These are phyloP conservation scores for Ustilago vetiveriae DNA, from an alignment of 1,284 basidiomycete genomes.

Conservation along the genomic window DNA sequence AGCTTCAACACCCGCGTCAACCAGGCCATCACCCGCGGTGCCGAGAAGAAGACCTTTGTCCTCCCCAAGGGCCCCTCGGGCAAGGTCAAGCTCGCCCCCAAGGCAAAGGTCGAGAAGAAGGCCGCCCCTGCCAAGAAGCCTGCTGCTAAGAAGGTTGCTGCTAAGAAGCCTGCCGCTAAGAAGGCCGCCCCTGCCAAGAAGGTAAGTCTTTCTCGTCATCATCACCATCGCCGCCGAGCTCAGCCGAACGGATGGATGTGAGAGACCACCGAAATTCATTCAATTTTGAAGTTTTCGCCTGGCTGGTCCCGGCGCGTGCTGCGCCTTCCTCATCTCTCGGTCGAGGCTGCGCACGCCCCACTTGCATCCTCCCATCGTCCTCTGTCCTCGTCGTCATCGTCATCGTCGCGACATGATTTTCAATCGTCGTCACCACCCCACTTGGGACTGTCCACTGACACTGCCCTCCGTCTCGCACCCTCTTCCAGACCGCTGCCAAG, in stretches of 20 bases:
- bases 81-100: conserved; percentile 80
- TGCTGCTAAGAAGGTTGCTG: conserved; percentile 70
- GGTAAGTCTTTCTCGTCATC: conserved; percentile 28
- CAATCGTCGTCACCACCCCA: too few species aligned
- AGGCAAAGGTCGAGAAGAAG: conserved; percentile 70
- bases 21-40: conserved; percentile 81
- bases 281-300: conserved; percentile 16
- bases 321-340: conserved; percentile 2
- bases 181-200: conserved; percentile 59
- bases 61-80: conserved; percentile 85
- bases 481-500: conserved; percentile 38
- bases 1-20: conserved; percentile 82
- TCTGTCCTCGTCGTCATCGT: not conserved
- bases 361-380: conserved; percentile 7
- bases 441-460: too few species aligned
- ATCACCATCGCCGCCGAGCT: not conserved
- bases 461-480: not conserved
- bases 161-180: conserved; percentile 58
- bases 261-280: conserved; percentile 12
- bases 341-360: conserved; percentile 9
- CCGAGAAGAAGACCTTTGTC: conserved; percentile 80
- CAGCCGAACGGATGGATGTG: conserved; percentile 9
- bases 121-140: conserved; percentile 68
- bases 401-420: conserved; percentile 4
- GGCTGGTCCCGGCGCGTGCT: conserved; percentile 18